phyloP scores from a whole-genome alignment of 2,329 filamentous ascomycete species.

The Cercospora zeae-maydis region DNA sequence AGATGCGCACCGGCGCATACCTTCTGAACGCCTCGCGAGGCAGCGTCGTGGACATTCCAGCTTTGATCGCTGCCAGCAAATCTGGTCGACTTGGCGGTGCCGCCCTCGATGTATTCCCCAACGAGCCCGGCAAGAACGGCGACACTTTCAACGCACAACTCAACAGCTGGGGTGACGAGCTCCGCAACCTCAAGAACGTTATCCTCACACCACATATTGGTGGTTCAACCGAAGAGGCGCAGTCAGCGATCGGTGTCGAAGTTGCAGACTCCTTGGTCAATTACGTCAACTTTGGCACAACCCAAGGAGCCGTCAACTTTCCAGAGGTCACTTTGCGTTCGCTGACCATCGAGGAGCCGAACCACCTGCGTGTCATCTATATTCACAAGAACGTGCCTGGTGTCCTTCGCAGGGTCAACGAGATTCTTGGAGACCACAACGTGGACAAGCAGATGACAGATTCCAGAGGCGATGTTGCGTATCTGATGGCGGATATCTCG shows the following conservation, averaged over 20 bases:
- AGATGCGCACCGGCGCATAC: conserved; percentile 92
- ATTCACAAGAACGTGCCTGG: conserved; percentile 96
- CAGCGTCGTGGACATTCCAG: conserved; percentile 89
- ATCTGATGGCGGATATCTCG: conserved; percentile 97
- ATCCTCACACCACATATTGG: conserved; percentile 97
- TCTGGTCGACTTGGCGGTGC: conserved; percentile 85
- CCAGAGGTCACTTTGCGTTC: conserved; percentile 90
- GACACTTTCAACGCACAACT: conserved; percentile 86
- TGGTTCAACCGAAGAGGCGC: conserved; percentile 95
- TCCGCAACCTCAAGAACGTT: conserved; percentile 81
- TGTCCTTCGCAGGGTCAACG: conserved; percentile 91
- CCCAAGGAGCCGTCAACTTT: conserved; percentile 88
- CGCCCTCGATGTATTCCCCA: conserved; percentile 93
- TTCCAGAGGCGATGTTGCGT: conserved; percentile 87
- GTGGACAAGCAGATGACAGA: conserved; percentile 99
- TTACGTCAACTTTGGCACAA: conserved; percentile 94
- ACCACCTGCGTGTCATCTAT: conserved; percentile 90
- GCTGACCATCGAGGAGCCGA: conserved; percentile 82
- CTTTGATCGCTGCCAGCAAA: conserved; percentile 82
- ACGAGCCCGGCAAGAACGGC: conserved; percentile 89
- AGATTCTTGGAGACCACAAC: conserved; percentile 90
- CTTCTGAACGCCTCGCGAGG: conserved; percentile 95
- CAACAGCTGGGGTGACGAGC: conserved; percentile 80
- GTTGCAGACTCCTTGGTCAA: conserved; percentile 82
- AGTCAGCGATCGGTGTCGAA: conserved; percentile 92